These are phyloP conservation scores for Patellaria atrata DNA, from an alignment of 495 filamentous ascomycete genomes.

Conservation along the genomic window DNA sequence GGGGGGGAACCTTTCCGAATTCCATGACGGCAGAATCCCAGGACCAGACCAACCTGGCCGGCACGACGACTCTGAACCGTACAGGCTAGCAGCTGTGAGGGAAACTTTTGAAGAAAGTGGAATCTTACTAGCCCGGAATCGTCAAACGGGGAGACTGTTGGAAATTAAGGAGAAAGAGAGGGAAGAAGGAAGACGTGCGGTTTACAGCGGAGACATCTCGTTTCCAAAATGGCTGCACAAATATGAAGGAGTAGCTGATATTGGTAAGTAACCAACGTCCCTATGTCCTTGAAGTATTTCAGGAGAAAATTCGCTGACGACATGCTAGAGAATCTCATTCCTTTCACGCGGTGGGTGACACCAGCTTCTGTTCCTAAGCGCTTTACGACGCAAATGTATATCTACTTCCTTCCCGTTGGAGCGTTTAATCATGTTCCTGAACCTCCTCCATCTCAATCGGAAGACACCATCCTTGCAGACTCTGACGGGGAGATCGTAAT, in stretches of 20 bases:
- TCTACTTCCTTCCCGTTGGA: slow-evolving; percentile 74
- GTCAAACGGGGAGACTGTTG: slow-evolving; percentile 29
- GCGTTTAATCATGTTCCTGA: slow-evolving; percentile 13
- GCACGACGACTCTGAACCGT: slow-evolving; percentile 53
- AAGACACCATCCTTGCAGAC: slow-evolving; percentile 12
- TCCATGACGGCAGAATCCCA: slow-evolving; percentile 53
- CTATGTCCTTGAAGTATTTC: neutral
- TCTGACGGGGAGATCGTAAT: slow-evolving; percentile 23
- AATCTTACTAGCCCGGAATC: slow-evolving; percentile 56
- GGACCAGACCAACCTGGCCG: slow-evolving; percentile 30
- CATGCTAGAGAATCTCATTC: slow-evolving; percentile 53
- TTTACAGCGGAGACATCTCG: slow-evolving; percentile 45
- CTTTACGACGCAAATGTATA: slow-evolving; percentile 90
- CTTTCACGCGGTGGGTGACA: slow-evolving; percentile 88
- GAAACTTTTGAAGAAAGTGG: slow-evolving; percentile 95
- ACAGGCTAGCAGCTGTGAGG: slow-evolving; percentile 65
- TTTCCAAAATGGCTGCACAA: slow-evolving; percentile 54
- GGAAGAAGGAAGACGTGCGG: slow-evolving; percentile 49
- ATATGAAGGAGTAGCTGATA: slow-evolving; percentile 50
- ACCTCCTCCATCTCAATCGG: slow-evolving; percentile 9
- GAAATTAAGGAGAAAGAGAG: slow-evolving; percentile 43
- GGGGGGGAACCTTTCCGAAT: slow-evolving; percentile 65
- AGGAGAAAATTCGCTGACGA: too few species aligned
- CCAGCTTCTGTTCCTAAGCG: slow-evolving; percentile 54
- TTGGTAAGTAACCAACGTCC: slow-evolving; percentile 39